Evolutionary conservation across 148 eudicot genomes (phyloP).

Genomic region (Nepenthes gracilis): DNA sequence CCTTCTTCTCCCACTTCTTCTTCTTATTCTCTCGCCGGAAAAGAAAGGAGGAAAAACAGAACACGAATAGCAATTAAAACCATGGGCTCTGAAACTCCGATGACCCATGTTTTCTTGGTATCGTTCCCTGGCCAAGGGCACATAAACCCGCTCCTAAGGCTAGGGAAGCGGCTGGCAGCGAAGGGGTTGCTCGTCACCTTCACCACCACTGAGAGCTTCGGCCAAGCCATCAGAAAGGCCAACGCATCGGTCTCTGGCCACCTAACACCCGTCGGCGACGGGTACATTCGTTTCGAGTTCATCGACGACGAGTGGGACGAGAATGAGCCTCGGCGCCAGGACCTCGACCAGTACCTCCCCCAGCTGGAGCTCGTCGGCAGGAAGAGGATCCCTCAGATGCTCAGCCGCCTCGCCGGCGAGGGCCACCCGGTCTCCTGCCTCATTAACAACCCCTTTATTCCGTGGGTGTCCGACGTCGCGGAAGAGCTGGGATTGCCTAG

Average conservation of each 20-base stretch:
- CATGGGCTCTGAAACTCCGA: conserved; percentile 13
- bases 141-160: conserved; percentile 33
- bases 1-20: no score
- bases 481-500: conserved; percentile 32
- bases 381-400: conserved; percentile 27
- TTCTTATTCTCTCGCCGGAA: no score
- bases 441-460: conserved; percentile 54
- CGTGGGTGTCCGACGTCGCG: conserved; percentile 77
- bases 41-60: no score
- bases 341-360: conserved; percentile 26
- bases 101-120: conserved; percentile 22
- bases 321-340: conserved; percentile 18
- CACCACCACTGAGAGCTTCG: conserved; percentile 16
- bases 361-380: conserved; percentile 39
- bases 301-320: conserved; percentile 40
- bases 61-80: background rate
- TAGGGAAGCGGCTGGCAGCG: conserved; percentile 30
- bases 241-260: conserved; percentile 20
- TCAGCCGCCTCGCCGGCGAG: conserved; percentile 21
- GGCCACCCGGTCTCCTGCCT: conserved; percentile 53
- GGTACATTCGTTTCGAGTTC: conserved; percentile 60
- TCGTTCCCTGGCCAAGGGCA: conserved; percentile 41
- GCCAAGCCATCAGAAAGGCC: conserved; percentile 24
- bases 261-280: conserved; percentile 37
- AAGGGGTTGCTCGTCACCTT: conserved; percentile 32